Base-by-base conservation (phyloP, 345 rosid species). In the Lumnitzera littorea region DNA sequence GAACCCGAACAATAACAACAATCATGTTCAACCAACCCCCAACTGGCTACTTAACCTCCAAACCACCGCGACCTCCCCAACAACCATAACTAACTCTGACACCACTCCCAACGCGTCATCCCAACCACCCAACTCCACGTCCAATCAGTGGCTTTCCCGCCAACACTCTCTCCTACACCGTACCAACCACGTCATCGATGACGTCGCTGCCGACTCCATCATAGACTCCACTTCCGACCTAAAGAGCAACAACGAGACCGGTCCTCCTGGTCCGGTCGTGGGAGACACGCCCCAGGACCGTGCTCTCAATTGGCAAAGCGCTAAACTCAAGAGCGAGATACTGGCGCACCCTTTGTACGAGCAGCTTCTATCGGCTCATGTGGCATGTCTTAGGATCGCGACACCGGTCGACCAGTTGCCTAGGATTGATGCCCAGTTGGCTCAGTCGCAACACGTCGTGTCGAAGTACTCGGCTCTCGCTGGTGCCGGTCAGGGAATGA, bases 331-430 rank as follows among this genome's bases (percentile, higher is more conserved):
- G 74, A 89, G 91, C 66, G 96, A 91, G 73, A 85, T 95, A 67
- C 77, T 95, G 65, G 60, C 85, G 14, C 99, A 95, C 61, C 97
- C 97, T 7, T 70, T 88, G 62, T 95, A 91, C 66, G 97, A 88
- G 61, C 97, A 95, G 85, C 78, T 95, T 55, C 69, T 95, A 74
- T 80, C 92, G 55, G 94, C 97, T 15, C 97, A 90, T 74, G 97
- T 87, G 27, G 85, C 98, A 4, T 89, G 96, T 51, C 69, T 92
- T 56, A 75, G 97, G 70, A 83, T 92, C 63, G 97, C 97, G 1
- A 92, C 98, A 55, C 98, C 98, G 48, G 97, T 92, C 9, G 97
- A 92, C 72, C 98, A 89, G 74, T 55, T 90, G 60, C 97, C 97
- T 20, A 83, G 97, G 74, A 95, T 95, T 46, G 99, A 95, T 53